Conservation (phyloP, 2,329 filamentous ascomycete species). For the Cladosporium sp. region DNA sequence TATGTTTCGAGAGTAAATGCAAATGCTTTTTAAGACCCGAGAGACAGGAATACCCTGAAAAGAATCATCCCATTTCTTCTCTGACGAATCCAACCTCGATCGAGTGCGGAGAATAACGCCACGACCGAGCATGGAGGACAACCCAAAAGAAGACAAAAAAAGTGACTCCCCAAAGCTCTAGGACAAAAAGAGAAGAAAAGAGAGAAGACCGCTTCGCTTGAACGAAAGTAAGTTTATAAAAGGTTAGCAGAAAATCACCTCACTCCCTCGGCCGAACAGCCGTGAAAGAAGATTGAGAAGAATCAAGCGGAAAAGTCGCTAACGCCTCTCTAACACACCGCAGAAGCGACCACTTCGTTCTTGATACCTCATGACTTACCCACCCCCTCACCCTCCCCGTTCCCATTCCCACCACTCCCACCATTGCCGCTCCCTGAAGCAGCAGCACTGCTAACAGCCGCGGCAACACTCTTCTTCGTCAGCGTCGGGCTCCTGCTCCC, state of each 20-base stretch:
- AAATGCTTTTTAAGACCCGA: no score
- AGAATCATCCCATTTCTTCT: background rate
- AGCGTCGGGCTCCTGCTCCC: background rate
- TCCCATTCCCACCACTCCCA: background rate
- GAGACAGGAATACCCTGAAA: no score
- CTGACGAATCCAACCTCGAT: no score
- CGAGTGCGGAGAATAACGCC: no score
- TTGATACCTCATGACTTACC: background rate
- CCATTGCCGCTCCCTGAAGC: background rate
- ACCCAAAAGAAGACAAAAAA: no score
- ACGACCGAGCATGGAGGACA: no score
- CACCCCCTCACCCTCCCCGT: background rate
- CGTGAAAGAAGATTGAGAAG: background rate
- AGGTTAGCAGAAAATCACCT: background rate
- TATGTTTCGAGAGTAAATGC: background rate
- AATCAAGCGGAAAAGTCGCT: no score
- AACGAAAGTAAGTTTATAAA: background rate
- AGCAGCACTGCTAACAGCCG: background rate
- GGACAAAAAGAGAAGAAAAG: background rate
- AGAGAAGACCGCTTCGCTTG: background rate
- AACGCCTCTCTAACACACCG: no score
- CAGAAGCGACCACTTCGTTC: background rate
- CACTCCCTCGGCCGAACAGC: no score
- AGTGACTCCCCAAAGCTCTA: background rate
- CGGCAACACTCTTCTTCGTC: conserved; percentile 5